Base-by-base conservation (phyloP, 164 flowering plant genomes). In the Buxus sempervirens region DNA sequence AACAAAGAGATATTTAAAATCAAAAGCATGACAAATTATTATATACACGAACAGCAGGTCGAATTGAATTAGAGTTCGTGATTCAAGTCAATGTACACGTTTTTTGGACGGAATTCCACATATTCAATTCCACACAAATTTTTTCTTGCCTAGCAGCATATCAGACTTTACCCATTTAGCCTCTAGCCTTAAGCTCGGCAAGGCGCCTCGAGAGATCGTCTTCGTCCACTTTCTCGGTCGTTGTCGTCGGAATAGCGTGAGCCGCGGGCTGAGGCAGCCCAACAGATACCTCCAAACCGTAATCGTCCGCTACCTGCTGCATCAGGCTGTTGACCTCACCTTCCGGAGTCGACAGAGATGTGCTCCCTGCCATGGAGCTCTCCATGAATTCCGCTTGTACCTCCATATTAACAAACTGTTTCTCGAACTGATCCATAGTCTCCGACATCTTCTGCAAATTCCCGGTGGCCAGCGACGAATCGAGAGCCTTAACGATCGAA, bases 321-420 rank as follows among this genome's bases (percentile, higher is more conserved):
- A 87, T 87, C 72, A 87, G 70, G 61, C 86, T 83, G 79, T 87
- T 87, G 62, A 87, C 89, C 63, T 87, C 89, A 1, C 88, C 91
- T 58, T 87, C 91, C 0, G 89, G 91, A 0, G 91, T 87, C 20
- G 91, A 87, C 36, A 87, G 71, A 21, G 88, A 83, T 36, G 91
- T 87, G 27, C 86, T 83, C 9, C 91, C 91, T 8, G 91, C 91
- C 91, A 87, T 87, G 6, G 89, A 75, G 32, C 78, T 83, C 86
- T 87, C 91, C 91, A 87, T 87, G 56, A 87, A 87, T 82, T 87
- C 91, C 3, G 91, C 91, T 74, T 87, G 88, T 0, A 87, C 91
- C 71, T 87, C 91, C 91, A 87, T 87, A 72, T 87, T 87, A 48
- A 87, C 89, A 72, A 87, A 87, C 80, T 87, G 91, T 76, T 76